Evolutionary conservation across 345 rosid species (phyloP), one percentile per base, ranked within the genome.

Genomic region (Lepidium sativum): DNA sequence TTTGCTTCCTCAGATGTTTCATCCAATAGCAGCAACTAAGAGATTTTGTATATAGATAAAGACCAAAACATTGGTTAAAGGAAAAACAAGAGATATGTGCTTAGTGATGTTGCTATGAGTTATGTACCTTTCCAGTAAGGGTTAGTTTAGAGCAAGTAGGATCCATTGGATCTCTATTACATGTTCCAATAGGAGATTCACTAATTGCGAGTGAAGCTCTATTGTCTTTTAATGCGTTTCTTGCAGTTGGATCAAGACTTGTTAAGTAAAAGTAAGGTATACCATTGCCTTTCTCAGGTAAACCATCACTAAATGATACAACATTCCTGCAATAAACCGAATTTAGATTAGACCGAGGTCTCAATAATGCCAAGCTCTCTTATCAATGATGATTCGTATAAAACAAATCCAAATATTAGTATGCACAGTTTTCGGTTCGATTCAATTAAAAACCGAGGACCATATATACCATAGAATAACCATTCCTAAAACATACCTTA

Each of bases 221-320:
- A 39, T 67, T 59, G 70, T 92, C 98, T 64, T 70, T 70, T 42
- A 86, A 43, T 4, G 97, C 98, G 75, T 92, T 81, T 63, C 80
- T 77, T 1, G 98, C 91, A 7, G 98, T 94, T 71, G 96, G 97
- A 83, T 94, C 99, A 60, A 94, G 99, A 34, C 83, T 67, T 21
- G 97, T 94, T 79, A 94, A 81, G 83, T 94, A 94, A 71, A 94
- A 94, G 76, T 86, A 94, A 0, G 97, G 99, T 72, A 88, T 57
- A 15, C 97, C 99, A 29, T 53, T 77, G 13, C 96, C 84, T 67
- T 82, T 44, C 8, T 71, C 68, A 0, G 97, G 95, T 33, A 67
- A 49, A 61, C 97, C 99, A 52, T 92, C 96, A 44, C 98, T 88
- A 65, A 75, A 92, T 10, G 98, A 88, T 50, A 87, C 92, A 48